These are phyloP conservation scores for Sequoiadendron giganteum DNA, from an alignment of 75 land plant species.

Conservation along the genomic window DNA sequence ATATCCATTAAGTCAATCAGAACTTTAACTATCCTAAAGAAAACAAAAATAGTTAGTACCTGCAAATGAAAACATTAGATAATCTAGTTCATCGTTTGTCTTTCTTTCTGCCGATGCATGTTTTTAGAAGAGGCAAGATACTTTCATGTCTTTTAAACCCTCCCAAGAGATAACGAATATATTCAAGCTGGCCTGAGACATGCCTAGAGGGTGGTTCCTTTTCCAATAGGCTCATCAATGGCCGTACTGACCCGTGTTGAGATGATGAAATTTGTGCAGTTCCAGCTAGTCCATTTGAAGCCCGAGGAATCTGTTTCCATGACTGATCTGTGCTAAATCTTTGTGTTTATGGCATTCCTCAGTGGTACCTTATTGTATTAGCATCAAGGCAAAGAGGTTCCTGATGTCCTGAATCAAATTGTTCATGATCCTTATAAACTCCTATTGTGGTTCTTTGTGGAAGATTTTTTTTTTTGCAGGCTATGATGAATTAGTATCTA, in stretches of 20 bases:
- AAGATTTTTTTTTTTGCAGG: slow-evolving; percentile 36
- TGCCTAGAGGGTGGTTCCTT: slow-evolving; percentile 83
- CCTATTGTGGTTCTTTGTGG: slow-evolving; percentile 19
- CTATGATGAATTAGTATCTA: slow-evolving; percentile 31
- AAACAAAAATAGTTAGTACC: slow-evolving; percentile 35
- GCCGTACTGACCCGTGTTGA: slow-evolving; percentile 64
- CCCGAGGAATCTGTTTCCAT: slow-evolving; percentile 37
- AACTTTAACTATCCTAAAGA: background rate
- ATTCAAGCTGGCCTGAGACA: slow-evolving; percentile 91
- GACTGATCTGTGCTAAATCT: slow-evolving; percentile 44
- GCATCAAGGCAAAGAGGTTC: slow-evolving; percentile 39
- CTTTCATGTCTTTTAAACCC: slow-evolving; percentile 73
- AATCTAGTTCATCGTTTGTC: slow-evolving; percentile 82
- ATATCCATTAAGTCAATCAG: background rate
- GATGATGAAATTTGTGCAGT: slow-evolving; percentile 13
- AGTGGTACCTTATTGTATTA: slow-evolving; percentile 39
- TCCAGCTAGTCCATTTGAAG: slow-evolving; percentile 42
- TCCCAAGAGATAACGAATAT: slow-evolving; percentile 62
- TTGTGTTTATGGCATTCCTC: slow-evolving; percentile 18
- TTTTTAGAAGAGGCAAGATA: slow-evolving; percentile 65
- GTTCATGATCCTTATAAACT: slow-evolving; percentile 38
- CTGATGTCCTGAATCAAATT: slow-evolving; percentile 31
- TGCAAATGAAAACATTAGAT: slow-evolving; percentile 76
- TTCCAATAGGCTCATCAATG: slow-evolving; percentile 79
- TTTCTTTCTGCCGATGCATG: slow-evolving; percentile 72